Evolutionary conservation across 192 early-diverging fungal species (phyloP), one percentile per base, ranked within the genome.

Genomic region (Obelidium mucronatum): DNA sequence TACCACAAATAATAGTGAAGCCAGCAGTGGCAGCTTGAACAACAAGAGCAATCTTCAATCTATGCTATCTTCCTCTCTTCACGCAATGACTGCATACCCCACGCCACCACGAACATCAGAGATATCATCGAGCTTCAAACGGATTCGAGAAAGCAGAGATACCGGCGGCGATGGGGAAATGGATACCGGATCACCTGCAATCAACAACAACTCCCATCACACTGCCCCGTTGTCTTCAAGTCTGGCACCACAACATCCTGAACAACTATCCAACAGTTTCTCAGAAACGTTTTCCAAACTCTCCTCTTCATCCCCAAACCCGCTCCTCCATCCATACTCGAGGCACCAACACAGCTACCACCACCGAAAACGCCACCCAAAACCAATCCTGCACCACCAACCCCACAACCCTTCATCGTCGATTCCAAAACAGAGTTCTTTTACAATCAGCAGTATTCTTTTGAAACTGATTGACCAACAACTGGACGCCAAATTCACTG

Each of bases 381-480:
- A 72, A 40, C 66, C 66, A 26, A n/a, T 26, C 42, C 44, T 48
- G 22, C 61, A 51, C 48, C 48, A 51, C 11, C 48, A 40, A 64
- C 62, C 17, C 13, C 62, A 64, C 15, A 24, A 3, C 6, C 33
- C 53, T 36, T 15, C 30, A 22, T 40, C 24, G n/a, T 8, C 19
- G 42, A 53, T 44, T 51, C 69, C 69, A 8, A 72, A 72, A 55
- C 6, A 22, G 11, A 58, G 28, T 13, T 28, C 69, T 13, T 72
- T 72, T 26, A 35, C 22, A 13, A 72, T 72, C 56, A 59, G 54
- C 39, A 2, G 53, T 19, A 40, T 72, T 35, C 69, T 72, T 35
- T 35, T 72, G 2, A 72, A 72, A 72, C 30, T 72, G n/a, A 72
- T 72, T 58, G 69, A 72, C 56, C 54, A 55, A n/a, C 69, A 72